Evolutionary conservation across 2,329 filamentous ascomycete species (phyloP).

Genomic region (Colletotrichum sp.): DNA sequence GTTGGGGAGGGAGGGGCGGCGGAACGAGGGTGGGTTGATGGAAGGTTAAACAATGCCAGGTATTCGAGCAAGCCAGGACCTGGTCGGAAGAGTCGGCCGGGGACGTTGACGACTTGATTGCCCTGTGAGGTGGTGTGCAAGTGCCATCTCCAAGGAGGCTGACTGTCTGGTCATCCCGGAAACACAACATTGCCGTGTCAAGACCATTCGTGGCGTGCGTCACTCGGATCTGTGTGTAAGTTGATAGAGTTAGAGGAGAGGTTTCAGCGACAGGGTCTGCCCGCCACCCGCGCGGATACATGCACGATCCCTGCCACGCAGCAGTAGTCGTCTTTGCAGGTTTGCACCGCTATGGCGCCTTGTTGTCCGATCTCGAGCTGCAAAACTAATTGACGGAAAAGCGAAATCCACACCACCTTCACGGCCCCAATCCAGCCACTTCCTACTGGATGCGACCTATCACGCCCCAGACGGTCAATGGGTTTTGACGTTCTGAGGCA

Average conservation of each 20-base stretch:
- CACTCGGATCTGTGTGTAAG: constrained; percentile 23
- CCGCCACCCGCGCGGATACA: constrained; percentile 1
- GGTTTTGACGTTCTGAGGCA: constrained; percentile 19
- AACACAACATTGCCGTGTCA: constrained; percentile 1
- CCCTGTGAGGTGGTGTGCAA: background rate
- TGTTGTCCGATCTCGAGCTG: background rate
- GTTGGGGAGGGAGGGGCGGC: background rate
- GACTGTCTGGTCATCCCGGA: background rate
- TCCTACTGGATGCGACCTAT: background rate
- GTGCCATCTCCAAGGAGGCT: background rate
- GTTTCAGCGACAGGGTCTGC: constrained; percentile 20
- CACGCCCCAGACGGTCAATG: background rate
- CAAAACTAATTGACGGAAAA: background rate
- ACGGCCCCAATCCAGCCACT: constrained; percentile 4
- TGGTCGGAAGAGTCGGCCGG: background rate
- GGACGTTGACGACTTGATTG: constrained; percentile 1
- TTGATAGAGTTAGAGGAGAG: constrained; percentile 21
- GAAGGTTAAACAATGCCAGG: constrained; percentile 6
- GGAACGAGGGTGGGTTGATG: background rate
- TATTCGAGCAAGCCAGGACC: background rate
- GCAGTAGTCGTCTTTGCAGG: background rate
- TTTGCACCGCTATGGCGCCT: background rate
- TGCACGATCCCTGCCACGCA: background rate
- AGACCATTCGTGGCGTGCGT: constrained; percentile 1
- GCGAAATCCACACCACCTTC: background rate